These are phyloP conservation scores for Hanseniaspora meyeri DNA, from an alignment of 805 yeast genomes.

Conservation along the genomic window DNA sequence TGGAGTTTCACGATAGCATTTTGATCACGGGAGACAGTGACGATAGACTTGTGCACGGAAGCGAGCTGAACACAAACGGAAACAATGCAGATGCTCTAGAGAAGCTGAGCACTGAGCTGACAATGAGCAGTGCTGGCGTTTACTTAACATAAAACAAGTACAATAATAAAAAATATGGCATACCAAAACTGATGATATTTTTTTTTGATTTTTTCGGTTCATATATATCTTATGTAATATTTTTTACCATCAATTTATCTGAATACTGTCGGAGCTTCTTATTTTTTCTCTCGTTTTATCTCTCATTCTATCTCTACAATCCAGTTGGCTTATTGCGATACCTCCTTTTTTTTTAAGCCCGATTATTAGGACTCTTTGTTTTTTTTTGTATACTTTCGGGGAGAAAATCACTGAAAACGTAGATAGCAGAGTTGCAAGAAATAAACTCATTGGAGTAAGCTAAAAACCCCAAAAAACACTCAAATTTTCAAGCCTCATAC, in stretches of 20 bases:
- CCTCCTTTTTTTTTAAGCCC: neutral
- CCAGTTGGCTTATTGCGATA: no score
- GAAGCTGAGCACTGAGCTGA: neutral
- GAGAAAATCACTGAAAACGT: neutral
- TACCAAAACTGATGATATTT: no score
- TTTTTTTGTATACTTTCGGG: neutral
- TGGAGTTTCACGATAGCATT: constrained; percentile 8
- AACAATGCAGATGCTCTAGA: neutral
- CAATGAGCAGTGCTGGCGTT: neutral
- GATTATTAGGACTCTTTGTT: neutral
- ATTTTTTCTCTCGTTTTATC: no score
- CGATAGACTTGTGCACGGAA: neutral
- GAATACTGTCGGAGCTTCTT: no score
- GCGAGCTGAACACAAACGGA: neutral
- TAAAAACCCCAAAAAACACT: neutral
- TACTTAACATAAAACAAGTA: neutral
- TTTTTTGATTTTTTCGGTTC: no score
- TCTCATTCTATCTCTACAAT: no score
- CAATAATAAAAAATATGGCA: no score
- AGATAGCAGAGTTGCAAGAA: no score
- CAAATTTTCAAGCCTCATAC: neutral
- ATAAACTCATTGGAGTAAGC: no score
- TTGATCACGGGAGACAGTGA: constrained; percentile 9
- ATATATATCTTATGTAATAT: no score
- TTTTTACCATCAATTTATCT: no score